phyloP scores from a whole-genome alignment of 495 filamentous ascomycete species.

The Talaromyces trachyspermus region DNA sequence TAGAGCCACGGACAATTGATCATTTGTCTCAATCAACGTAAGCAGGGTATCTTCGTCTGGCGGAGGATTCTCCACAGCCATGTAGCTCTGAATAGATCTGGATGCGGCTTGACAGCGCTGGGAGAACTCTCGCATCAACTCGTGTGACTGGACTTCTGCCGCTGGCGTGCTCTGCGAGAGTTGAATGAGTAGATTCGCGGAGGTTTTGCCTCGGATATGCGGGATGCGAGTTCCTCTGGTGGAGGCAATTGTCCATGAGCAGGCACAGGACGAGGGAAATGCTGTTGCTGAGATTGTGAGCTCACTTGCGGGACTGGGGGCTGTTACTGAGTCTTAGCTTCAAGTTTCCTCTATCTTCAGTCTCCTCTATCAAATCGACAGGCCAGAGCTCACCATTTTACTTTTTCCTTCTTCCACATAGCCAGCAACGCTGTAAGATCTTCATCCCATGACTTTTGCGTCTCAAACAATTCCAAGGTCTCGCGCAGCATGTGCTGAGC shows the following conservation, averaged over 20 bases:
- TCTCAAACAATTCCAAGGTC: constrained; percentile 69
- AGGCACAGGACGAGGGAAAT: constrained; percentile 30
- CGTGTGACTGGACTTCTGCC: constrained; percentile 66
- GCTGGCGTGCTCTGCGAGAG: constrained; percentile 77
- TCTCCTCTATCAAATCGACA: not conserved
- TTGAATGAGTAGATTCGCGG: constrained; percentile 83
- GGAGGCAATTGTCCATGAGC: constrained; percentile 53
- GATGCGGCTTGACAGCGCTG: constrained; percentile 78
- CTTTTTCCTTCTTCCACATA: constrained; percentile 90
- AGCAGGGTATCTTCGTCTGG: constrained; percentile 91
- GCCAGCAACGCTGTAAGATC: constrained; percentile 56
- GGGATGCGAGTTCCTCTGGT: constrained; percentile 70
- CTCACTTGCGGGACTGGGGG: constrained; percentile 9
- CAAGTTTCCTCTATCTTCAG: too few relatives aligned
- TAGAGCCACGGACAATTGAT: constrained; percentile 69
- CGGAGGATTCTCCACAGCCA: constrained; percentile 63
- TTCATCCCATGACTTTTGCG: constrained; percentile 62
- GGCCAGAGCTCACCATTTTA: not conserved
- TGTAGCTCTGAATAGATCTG: constrained; percentile 74
- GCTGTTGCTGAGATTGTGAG: constrained; percentile 18
- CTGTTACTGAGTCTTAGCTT: not conserved
- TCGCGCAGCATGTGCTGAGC: constrained; percentile 81
- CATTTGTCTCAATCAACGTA: constrained; percentile 89
- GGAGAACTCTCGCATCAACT: constrained; percentile 85
- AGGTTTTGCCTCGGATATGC: constrained; percentile 85